Base-by-base conservation (phyloP, 2,329 filamentous ascomycete species). In the Colletotrichum caudatum region DNA sequence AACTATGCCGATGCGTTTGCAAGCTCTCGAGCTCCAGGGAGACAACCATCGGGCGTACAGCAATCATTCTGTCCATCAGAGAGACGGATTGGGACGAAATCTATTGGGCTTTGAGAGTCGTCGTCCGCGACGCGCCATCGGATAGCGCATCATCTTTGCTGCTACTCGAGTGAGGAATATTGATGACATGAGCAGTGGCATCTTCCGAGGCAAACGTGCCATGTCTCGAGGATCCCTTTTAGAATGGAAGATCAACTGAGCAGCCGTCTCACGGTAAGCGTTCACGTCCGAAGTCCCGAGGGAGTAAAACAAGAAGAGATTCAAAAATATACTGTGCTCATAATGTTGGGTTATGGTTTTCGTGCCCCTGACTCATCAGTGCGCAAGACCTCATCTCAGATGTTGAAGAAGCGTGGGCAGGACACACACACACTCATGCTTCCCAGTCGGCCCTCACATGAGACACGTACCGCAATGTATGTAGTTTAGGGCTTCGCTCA, bases 81-180 rank as follows among this genome's bases (percentile, higher is more conserved):
- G 65, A 72, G 41, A 74, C 72, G 6, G 18, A n/a, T 18, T 74
- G 71, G 71, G 68, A 74, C 0, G 72, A 74, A 18, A 26, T 74
- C 5, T 39, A 39, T 12, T 73, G 60, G 39, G 64, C 62, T 4
- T 41, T 66, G 39, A 60, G 60, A 0, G 53, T 73, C 9, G 58
- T 71, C 16, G n/a, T 53, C 2, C 59, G 73, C 11, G 64, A 74
- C 57, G 60, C 41, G 1, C 50, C 20, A 14, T 57, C 66, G 1
- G 56, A 61, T 0, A 37, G 65, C 50, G 33, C 16, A 11, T 26
- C 3, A 23, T n/a, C 7, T 56, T 23, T 35, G 29, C 7, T 5
- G 48, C 48, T 41, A 5, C 16, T 3, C 64, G 39, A 69, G 7
- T 6, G 29, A 14, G 20, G 7, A 14, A n/a, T 14, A 5, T 26